These are phyloP conservation scores for Venturia carpophila DNA, from an alignment of 2,329 filamentous ascomycete species.

Conservation along the genomic window DNA sequence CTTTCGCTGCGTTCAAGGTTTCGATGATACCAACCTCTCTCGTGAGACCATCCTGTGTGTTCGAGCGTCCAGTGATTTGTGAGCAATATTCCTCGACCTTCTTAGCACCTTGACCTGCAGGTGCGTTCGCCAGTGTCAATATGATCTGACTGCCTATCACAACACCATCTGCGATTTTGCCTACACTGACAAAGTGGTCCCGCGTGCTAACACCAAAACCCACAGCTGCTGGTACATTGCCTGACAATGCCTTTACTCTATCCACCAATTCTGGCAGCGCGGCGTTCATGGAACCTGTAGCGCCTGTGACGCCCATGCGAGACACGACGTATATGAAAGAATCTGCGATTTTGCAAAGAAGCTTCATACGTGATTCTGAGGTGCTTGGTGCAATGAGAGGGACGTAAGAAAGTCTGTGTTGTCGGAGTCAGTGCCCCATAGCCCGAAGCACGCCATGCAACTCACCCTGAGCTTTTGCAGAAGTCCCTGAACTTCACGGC, in stretches of 20 bases:
- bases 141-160: conserved; percentile 97
- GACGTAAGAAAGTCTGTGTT: conserved; percentile 72
- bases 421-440: not conserved
- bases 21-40: conserved; percentile 65
- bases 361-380: conserved; percentile 85
- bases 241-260: conserved; percentile 86
- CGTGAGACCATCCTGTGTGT: conserved; percentile 42
- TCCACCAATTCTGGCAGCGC: conserved; percentile 73
- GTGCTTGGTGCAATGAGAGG: conserved; percentile 94
- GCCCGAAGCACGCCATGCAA: conserved; percentile 20
- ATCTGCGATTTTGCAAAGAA: conserved; percentile 92
- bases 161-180: conserved; percentile 80
- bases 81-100: conserved; percentile 82
- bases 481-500: conserved; percentile 83
- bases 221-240: conserved; percentile 81
- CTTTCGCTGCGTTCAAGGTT: conserved; percentile 53
- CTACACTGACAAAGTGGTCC: conserved; percentile 84
- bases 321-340: conserved; percentile 99
- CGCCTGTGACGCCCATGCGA: conserved; percentile 92
- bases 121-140: conserved; percentile 64
- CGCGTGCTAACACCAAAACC: conserved; percentile 94
- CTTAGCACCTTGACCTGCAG: conserved; percentile 57
- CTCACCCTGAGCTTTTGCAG: conserved; percentile 67
- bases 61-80: conserved; percentile 54
- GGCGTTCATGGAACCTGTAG: conserved; percentile 71